Evolutionary conservation across 2,329 filamentous ascomycete genomes (phyloP).

Genomic region (Thielaviopsis musarum): DNA sequence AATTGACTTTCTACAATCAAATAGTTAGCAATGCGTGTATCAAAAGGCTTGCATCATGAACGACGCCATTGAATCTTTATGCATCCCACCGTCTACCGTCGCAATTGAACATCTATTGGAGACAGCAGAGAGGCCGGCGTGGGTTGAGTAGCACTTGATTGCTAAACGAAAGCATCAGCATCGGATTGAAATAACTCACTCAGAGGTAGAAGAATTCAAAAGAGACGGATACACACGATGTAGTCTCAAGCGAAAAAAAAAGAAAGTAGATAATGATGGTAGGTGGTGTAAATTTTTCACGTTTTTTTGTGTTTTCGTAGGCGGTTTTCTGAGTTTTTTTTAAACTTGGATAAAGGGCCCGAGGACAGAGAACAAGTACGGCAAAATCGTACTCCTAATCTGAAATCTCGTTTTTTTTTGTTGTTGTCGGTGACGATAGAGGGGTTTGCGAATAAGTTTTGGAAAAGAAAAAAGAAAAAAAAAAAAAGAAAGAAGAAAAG

Average conservation of each 20-base stretch:
- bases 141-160: background rate
- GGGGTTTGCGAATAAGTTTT: conserved; percentile 26
- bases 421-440: conserved; percentile 27
- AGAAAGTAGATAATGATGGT: conserved; percentile 19
- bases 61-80: background rate
- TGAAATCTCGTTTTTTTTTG: conserved; percentile 28
- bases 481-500: conserved; percentile 26
- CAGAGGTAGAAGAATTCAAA: background rate
- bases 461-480: conserved; percentile 24
- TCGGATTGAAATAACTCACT: background rate
- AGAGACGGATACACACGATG: conserved; percentile 10
- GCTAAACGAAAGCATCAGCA: background rate
- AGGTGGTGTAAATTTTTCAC: conserved; percentile 44
- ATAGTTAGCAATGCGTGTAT: background rate
- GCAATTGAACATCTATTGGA: background rate
- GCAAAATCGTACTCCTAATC: conserved; percentile 39
- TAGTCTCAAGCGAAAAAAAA: conserved; percentile 9
- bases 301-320: conserved; percentile 32
- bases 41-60: background rate
- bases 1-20: background rate
- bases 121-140: background rate
- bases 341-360: conserved; percentile 27
- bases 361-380: conserved; percentile 45
- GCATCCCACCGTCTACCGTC: background rate
- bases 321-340: conserved; percentile 13